A percentile compares a stretch with the other conserved stretches of the same genome.
phyloP scores from a whole-genome alignment of 2,329 filamentous ascomycete species.

The Stagonosporopsis vannaccii region DNA sequence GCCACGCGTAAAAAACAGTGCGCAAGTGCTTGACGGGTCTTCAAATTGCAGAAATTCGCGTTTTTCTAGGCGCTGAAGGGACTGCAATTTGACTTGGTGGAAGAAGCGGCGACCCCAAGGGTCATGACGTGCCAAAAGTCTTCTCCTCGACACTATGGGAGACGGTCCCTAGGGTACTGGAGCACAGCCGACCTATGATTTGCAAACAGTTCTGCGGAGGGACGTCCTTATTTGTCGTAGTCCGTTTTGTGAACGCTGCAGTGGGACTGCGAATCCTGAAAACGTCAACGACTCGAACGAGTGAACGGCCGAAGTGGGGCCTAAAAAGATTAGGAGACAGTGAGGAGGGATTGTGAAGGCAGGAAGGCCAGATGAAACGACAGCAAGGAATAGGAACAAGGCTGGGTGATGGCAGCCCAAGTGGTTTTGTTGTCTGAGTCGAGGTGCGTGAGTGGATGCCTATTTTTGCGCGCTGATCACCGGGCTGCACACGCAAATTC shows the following conservation, averaged over 20 bases:
- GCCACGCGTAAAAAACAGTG: not conserved
- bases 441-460: not conserved
- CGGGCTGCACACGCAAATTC: constrained; percentile 36
- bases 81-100: not conserved
- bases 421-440: constrained; percentile 30
- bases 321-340: constrained; percentile 21
- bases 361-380: constrained; percentile 12
- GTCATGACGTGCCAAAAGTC: constrained; percentile 14
- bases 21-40: not conserved
- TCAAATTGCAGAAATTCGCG: not conserved
- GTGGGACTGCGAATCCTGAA: constrained; percentile 4
- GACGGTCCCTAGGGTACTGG: constrained; percentile 8
- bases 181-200: constrained; percentile 17
- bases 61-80: constrained; percentile 1
- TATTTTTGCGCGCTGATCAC: constrained; percentile 36
- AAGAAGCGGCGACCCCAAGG: constrained; percentile 1
- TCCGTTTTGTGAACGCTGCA: constrained; percentile 20
- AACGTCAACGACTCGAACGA: constrained; percentile 8
- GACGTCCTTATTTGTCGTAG: constrained; percentile 17
- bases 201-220: constrained; percentile 22
- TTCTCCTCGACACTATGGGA: not conserved
- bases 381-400: constrained; percentile 23
- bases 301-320: constrained; percentile 7
- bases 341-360: constrained; percentile 36
- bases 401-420: constrained; percentile 26